Base-by-base conservation (phyloP, 352 stramenopile genomes). In the Phytopythium ostracodes region DNA sequence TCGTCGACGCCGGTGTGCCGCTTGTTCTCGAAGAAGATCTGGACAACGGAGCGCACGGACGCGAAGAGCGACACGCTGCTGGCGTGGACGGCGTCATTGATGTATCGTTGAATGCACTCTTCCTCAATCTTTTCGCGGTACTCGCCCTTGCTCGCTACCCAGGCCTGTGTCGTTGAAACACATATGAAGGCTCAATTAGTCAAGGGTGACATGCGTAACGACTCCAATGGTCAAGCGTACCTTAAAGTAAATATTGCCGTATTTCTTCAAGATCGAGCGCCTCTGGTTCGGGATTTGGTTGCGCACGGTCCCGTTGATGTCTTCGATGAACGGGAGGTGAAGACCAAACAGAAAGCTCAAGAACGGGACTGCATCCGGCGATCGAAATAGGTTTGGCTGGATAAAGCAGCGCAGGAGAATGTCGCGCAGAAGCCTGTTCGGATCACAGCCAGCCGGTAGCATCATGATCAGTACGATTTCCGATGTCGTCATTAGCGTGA, bases 331-430 rank as follows among this genome's bases (percentile, higher is more conserved):
- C 12, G 81, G 77, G 60, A 89, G 68, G 65, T 97, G 85, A 10
- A 97, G 71, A 10, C 87, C 84, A 63, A 97, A 96, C 22, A 96
- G 60, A 43, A 91, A 96, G 46, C 84, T 88, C 47, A 97, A 66
- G 55, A 97, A 93, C 7, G 83, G 63, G 17, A 91, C 75, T 6
- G 88, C 89, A 60, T 96, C 87, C 0, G 86, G 81, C 0, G 85
- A 94, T 9, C 79, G 75, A 56, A 97, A 94, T 46, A 96, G 87
- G 29, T 85, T 77, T 3, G 89, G 85, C 66, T 93, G 83, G 31
- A 97, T 90, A 53, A 88, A 96, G 60, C 84, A 96, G 27, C 88
- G 87, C 62, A 97, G 68, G 9, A 97, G 66, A 50, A 97, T 90
- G 31, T 92, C 85, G 9, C 82, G 81, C 54, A 96, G 51, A 6